A percentile compares a stretch with the other conserved stretches of the same genome.
phyloP scores from a whole-genome alignment of 257 asterid species.

The Paraleonurus japonicus region DNA sequence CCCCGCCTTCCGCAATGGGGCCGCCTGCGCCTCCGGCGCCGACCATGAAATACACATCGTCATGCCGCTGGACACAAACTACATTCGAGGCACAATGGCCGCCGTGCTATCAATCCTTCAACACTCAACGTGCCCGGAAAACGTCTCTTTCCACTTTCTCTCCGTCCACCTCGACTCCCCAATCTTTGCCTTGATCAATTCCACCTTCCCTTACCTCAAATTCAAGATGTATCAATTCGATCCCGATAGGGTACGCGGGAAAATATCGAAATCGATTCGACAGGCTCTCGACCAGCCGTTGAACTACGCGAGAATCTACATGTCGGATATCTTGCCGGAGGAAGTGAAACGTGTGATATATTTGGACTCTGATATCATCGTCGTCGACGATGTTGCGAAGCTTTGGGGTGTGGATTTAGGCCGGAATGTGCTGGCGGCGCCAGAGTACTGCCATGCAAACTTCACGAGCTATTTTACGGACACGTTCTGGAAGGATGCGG shows the following conservation, averaged over 20 bases:
- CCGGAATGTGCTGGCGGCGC: slow-evolving; percentile 67
- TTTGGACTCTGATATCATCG: slow-evolving; percentile 69
- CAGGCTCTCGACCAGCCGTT: slow-evolving; percentile 83
- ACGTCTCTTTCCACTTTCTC: slow-evolving; percentile 66
- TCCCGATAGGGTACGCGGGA: slow-evolving; percentile 55
- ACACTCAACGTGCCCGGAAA: slow-evolving; percentile 83
- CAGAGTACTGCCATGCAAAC: slow-evolving; percentile 79
- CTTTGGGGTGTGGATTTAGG: slow-evolving; percentile 66
- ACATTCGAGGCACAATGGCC: slow-evolving; percentile 78
- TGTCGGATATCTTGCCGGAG: slow-evolving; percentile 56
- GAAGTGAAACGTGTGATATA: slow-evolving; percentile 62
- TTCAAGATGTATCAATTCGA: slow-evolving; percentile 62
- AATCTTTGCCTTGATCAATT: slow-evolving; percentile 48
- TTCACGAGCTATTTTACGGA: slow-evolving; percentile 64
- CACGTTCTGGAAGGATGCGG: slow-evolving; percentile 54
- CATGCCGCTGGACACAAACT: slow-evolving; percentile 80
- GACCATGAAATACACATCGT: slow-evolving; percentile 48
- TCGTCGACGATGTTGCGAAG: slow-evolving; percentile 73
- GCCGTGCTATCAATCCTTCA: slow-evolving; percentile 73
- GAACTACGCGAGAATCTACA: slow-evolving; percentile 77
- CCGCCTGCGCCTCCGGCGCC: slow-evolving; percentile 36
- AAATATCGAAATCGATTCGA: slow-evolving; percentile 70
- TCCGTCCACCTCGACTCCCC: slow-evolving; percentile 51
- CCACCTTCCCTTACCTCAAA: slow-evolving; percentile 73
- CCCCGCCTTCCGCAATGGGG: slow-evolving; percentile 74